Evolutionary conservation across 768 basidiomycete genomes (phyloP), one percentile per base, ranked within the genome.

Genomic region (Termitomyces sp.): DNA sequence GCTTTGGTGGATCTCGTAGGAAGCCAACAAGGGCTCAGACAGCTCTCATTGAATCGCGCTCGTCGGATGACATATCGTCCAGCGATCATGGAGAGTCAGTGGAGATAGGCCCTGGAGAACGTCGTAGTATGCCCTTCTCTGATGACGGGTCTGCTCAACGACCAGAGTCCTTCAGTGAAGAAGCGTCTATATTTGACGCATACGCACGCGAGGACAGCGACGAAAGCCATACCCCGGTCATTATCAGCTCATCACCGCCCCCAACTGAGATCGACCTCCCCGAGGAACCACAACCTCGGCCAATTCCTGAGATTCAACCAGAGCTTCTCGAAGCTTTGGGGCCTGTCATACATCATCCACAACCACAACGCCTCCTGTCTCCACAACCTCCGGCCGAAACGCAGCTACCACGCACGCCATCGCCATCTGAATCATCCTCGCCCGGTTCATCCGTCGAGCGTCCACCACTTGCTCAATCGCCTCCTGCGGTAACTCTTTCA

Each of bases 81-180:
- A 88, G 80, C 62, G 87, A 90, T 61, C 85, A 86, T 62, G 80
- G 80, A 40, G 82, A 88, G 43, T 74, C 75, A 23, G 69, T 79
- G 30, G 71, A 79, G 41, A 70, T 67, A 28, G 47, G 59, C 27
- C 23, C 41, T 57, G 68, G 53, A 63, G 74, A 65, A 60, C 76
- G 58, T 61, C 76, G 59, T 58, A 74, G 70, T 57, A 71, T 70
- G 64, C 76, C 74, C 17, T 68, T 75, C 69, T 81, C 82, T 16
- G 79, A 81, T 42, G 81, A 82, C 35, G 71, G 76, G 16, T 69
- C 61, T 45, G 64, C 57, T 37, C 61, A 68, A 32, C 70, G 87
- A 50, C 88, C 89, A 1, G 85, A 91, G 43, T 88, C 89, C 1
- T 92, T 86, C 64, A 88, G 85, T 57, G 91, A 92, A 58, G 93